Evolutionary conservation across 768 basidiomycete species (phyloP), one percentile per base, ranked within the genome.

Genomic region (Hypholoma fasciculare): DNA sequence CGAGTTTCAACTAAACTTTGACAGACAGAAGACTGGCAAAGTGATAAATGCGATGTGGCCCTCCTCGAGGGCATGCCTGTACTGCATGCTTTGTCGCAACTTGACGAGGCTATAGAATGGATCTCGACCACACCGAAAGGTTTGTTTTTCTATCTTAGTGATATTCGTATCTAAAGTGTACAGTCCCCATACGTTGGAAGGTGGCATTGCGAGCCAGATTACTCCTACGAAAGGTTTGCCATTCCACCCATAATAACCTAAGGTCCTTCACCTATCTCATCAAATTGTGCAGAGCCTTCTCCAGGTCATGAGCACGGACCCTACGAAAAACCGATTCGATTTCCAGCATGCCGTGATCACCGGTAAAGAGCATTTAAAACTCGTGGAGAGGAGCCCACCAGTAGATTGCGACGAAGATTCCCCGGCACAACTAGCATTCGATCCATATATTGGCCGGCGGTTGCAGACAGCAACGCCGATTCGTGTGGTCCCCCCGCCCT

Each of bases 21-120:
- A 57, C 69, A 94, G 92, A 78, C 83, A 59, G 93, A 94, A 77
- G 92, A 94, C 65, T 93, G 91, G 87, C 91, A 93, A 69, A 82
- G 89, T 57, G 94, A 97, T 61, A 95, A 94, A 73, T 89, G 87
- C 64, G 93, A 93, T 17, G 79, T 96, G 0, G 83, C 86, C 0
- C 75, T 96, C 4, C 76, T 87, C 9, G 90, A 95, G 72, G 78
- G 80, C 7, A 69, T 87, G 26, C 79, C 84, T 16, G 80, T 83
- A 16, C 75, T 76, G 48, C 78, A 80, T 56, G 71, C 90, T 23
- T 57, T 88, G 7, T 69, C 75, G 16, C 74, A 77, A 53, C 70
- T 94, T 14, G 85, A 90, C 40, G 78, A 81, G 12, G 89, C 90
- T 0, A 75, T 78, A 13, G 60, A 67, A 19, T 94, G 91, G 89